Conservation (phyloP, 345 rosid species). For the Salix caprea region DNA sequence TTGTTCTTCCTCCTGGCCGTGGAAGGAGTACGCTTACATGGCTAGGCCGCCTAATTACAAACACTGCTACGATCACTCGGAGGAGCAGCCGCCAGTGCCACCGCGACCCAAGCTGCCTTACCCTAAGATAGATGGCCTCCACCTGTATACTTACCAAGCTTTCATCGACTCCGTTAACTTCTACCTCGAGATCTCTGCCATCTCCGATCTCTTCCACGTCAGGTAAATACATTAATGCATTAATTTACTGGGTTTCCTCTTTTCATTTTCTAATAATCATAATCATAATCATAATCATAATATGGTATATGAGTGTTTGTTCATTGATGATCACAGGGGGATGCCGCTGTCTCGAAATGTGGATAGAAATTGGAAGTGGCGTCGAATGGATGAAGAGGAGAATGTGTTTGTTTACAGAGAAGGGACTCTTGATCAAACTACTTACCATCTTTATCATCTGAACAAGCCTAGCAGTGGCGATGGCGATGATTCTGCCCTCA, state of each 20-base stretch:
- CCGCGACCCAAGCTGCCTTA: conserved; percentile 41
- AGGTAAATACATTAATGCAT: conserved; percentile 17
- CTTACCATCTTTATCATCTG: conserved; percentile 20
- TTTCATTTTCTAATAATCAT: no score
- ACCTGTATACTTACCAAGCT: conserved; percentile 38
- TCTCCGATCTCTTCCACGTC: conserved; percentile 47
- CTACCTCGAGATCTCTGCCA: conserved; percentile 34
- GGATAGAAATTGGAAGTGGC: conserved; percentile 36
- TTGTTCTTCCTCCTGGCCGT: background rate
- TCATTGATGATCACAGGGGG: conserved; percentile 26
- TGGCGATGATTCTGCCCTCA: background rate
- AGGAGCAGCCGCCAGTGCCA: conserved; percentile 9
- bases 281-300: no score
- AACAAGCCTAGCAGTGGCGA: background rate
- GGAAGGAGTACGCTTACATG: conserved; percentile 38
- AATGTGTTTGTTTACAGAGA: conserved; percentile 40
- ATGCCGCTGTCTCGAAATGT: conserved; percentile 28
- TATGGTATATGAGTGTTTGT: no score
- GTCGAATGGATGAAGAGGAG: conserved; percentile 40
- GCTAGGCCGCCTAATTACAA: background rate
- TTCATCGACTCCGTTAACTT: conserved; percentile 53
- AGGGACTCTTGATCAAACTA: conserved; percentile 39
- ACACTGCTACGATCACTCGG: background rate
- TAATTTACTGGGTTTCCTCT: background rate
- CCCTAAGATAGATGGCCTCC: conserved; percentile 56